Evolutionary conservation across 139 green algal genomes (phyloP).

Genomic region (Nannochloris sp.): DNA sequence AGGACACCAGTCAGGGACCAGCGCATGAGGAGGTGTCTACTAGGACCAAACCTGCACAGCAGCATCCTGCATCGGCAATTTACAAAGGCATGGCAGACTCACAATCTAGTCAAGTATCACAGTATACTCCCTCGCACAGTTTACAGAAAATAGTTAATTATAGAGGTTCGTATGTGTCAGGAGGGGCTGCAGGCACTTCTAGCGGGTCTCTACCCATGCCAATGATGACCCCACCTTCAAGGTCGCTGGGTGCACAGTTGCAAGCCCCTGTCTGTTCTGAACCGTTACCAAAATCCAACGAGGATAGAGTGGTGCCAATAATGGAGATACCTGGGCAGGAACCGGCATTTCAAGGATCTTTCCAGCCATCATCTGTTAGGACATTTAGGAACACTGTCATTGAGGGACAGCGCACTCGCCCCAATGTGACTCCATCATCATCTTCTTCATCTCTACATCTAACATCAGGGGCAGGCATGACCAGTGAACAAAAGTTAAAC

Average conservation of each 20-base stretch:
- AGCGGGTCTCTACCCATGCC: slow-evolving; percentile 1
- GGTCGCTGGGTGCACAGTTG: slow-evolving; percentile 18
- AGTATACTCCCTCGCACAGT: slow-evolving; percentile 12
- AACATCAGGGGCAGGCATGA: too few relatives aligned
- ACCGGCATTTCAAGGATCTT: not conserved
- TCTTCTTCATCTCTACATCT: too few relatives aligned
- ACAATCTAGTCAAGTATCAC: not conserved
- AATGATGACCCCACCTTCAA: slow-evolving; percentile 21
- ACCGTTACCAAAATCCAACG: not conserved
- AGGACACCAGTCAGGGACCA: too few relatives aligned
- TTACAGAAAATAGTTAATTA: slow-evolving; percentile 19
- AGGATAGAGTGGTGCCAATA: slow-evolving; percentile 16
- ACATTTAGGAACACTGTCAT: slow-evolving; percentile 9
- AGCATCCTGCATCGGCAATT: not conserved
- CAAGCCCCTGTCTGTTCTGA: not conserved
- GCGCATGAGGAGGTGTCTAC: too few relatives aligned
- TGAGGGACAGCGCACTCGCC: too few relatives aligned
- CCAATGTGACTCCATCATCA: too few relatives aligned
- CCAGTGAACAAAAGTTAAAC: too few relatives aligned
- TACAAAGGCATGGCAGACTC: not conserved
- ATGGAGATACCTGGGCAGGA: slow-evolving; percentile 13
- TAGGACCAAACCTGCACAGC: too few relatives aligned
- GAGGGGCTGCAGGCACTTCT: not conserved
- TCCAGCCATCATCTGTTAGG: slow-evolving; percentile 18
- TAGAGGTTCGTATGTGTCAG: not conserved